Conservation (phyloP, 2,329 filamentous ascomycete species). For the Apiospora sp. region DNA sequence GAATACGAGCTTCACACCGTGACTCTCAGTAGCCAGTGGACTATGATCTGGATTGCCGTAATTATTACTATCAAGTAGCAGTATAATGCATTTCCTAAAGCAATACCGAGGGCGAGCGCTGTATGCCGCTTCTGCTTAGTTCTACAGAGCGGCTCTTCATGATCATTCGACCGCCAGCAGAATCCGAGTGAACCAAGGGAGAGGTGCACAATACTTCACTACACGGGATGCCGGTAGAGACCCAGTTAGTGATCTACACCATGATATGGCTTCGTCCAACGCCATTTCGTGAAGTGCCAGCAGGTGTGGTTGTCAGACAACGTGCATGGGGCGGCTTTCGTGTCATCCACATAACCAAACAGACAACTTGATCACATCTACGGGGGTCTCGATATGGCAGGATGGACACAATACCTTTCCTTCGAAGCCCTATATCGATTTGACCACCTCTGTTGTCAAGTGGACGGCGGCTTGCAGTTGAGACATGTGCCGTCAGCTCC, state of each 20-base stretch:
- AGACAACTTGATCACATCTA: too few species aligned
- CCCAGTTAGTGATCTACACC: neutral
- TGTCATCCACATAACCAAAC: neutral
- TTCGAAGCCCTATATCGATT: neutral
- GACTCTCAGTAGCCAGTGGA: too few species aligned
- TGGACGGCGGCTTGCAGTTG: neutral
- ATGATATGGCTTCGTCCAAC: neutral
- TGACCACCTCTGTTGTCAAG: neutral
- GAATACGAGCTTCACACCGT: neutral
- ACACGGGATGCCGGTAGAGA: neutral
- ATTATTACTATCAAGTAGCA: neutral
- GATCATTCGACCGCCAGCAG: neutral
- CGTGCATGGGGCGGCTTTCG: neutral
- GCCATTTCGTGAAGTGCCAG: neutral
- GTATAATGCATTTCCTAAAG: neutral
- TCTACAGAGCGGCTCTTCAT: neutral
- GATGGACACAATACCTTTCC: too few species aligned
- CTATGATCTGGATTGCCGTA: neutral
- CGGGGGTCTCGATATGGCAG: neutral
- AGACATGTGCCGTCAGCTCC: neutral
- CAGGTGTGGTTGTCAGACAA: slow-evolving; percentile 3
- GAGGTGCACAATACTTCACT: neutral
- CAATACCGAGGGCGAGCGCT: neutral
- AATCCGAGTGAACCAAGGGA: neutral
- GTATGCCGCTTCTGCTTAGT: neutral